Evolutionary conservation across 441 rosid species (phyloP).

Genomic region (Adansonia madagascariensis): DNA sequence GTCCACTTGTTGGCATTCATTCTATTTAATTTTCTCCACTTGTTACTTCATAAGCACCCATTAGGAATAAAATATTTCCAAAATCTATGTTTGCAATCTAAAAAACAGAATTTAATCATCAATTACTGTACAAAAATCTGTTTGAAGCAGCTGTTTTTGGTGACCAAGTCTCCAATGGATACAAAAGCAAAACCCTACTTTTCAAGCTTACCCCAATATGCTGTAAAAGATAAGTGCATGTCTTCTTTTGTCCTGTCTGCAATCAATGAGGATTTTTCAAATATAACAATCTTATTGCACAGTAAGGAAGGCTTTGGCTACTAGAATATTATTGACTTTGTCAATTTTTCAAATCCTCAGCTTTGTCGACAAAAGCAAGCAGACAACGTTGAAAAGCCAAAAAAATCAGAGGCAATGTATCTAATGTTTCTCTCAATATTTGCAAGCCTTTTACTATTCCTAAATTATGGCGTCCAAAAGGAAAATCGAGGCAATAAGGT

Average conservation of each 20-base stretch:
- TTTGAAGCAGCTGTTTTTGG: background rate
- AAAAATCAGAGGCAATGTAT: background rate
- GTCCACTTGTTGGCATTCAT: background rate
- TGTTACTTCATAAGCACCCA: background rate
- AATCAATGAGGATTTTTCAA: background rate
- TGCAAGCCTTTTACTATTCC: too few relatives aligned
- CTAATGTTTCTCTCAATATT: too few relatives aligned
- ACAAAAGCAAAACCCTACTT: background rate
- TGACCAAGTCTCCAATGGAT: background rate
- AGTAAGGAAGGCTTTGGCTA: background rate
- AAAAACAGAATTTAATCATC: background rate
- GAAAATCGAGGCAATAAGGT: too few relatives aligned
- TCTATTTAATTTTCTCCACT: background rate
- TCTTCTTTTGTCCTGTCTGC: background rate
- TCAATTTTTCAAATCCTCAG: background rate
- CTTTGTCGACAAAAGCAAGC: background rate
- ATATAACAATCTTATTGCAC: background rate
- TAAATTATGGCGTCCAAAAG: too few relatives aligned
- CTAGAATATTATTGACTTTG: background rate
- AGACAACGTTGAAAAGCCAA: background rate
- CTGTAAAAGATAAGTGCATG: background rate
- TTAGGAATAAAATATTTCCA: background rate
- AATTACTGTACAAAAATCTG: background rate
- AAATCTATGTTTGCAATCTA: background rate
- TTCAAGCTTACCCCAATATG: background rate